Evolutionary conservation across 2,329 filamentous ascomycete genomes (phyloP), one percentile per base, ranked within the genome.

Genomic region (Phaeomoniella chlamydospora): DNA sequence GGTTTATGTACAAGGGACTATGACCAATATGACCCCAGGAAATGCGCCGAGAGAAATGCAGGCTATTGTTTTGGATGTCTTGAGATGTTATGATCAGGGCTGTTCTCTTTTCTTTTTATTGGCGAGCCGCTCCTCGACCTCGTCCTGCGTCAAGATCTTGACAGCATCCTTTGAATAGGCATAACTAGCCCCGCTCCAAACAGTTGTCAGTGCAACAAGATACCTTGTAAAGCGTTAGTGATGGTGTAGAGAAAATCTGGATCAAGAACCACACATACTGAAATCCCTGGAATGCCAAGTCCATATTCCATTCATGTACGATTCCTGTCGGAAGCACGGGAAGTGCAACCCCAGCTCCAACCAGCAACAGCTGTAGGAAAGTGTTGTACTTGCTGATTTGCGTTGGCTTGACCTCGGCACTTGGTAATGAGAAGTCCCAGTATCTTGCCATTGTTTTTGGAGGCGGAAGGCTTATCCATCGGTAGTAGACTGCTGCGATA

Each of bases 101-200:
- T n/a, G n/a, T n/a, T n/a, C n/a, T n/a, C n/a, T n/a, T n/a, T 14
- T n/a, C 41, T 51, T 47, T 33, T 50, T 50, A 39, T 46, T 48
- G 10, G 42, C 43, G 35, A 55, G 48, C 33, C 52, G 52, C 39
- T 50, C 52, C 35, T 59, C 54, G 13, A 58, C 46, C 36, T 62
- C 58, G 34, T 60, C 49, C 30, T 64, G 59, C 11, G 55, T 62
- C 30, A 96, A 55, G 38, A 96, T 94, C 56, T 80, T 92, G 18
- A 96, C 87, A 0, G 86, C 88, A 48, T 93, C 80, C 55, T 90
- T 94, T 45, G 76, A 83, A 54, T 80, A 92, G 4, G 93, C 68
- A 54, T 98, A 98, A 56, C 87, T 94, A 11, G 87, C 67, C 5
- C 90, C 90, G 43, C 86, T 94, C 83, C 87, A 96, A 4, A 93